Conservation (phyloP, 768 basidiomycete genomes). For the Lentinula boryana region DNA sequence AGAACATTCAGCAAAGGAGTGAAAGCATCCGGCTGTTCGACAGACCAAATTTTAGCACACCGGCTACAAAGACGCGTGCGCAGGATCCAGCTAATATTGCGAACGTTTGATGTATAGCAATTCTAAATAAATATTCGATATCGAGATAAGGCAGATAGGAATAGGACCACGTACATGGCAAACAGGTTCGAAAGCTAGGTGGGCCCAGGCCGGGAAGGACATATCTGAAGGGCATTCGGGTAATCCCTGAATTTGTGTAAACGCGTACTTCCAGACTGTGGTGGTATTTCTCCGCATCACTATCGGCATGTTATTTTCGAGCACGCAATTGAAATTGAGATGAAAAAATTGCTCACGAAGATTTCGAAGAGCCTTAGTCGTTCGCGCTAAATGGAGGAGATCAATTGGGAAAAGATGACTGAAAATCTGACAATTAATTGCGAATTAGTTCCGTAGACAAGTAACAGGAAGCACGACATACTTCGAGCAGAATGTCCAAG, state of each 20-base stretch:
- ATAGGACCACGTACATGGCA: slow-evolving; percentile 19
- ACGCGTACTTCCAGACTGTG: slow-evolving; percentile 15
- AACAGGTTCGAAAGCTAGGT: slow-evolving; percentile 18
- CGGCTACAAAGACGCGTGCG: not conserved
- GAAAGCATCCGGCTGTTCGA: not conserved
- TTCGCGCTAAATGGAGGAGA: slow-evolving; percentile 25
- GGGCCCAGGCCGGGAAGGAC: slow-evolving; percentile 19
- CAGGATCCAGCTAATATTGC: not conserved
- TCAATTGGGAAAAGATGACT: slow-evolving; percentile 20
- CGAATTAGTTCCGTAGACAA: not conserved
- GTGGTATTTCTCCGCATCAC: slow-evolving; percentile 7
- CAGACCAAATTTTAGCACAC: not conserved
- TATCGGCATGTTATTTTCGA: slow-evolving; percentile 1
- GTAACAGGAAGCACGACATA: not conserved
- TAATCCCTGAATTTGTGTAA: slow-evolving; percentile 11
- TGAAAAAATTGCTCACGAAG: not conserved
- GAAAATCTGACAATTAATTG: slow-evolving; percentile 19
- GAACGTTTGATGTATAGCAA: not conserved
- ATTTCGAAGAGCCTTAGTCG: slow-evolving; percentile 20
- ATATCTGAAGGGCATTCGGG: slow-evolving; percentile 19
- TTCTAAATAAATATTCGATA: not conserved
- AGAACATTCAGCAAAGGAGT: not conserved
- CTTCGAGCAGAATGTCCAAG: not conserved
- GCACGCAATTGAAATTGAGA: no score
- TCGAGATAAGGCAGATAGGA: not conserved